Conservation (phyloP, 2,329 filamentous ascomycete species). For the Xylariaceae sp. region DNA sequence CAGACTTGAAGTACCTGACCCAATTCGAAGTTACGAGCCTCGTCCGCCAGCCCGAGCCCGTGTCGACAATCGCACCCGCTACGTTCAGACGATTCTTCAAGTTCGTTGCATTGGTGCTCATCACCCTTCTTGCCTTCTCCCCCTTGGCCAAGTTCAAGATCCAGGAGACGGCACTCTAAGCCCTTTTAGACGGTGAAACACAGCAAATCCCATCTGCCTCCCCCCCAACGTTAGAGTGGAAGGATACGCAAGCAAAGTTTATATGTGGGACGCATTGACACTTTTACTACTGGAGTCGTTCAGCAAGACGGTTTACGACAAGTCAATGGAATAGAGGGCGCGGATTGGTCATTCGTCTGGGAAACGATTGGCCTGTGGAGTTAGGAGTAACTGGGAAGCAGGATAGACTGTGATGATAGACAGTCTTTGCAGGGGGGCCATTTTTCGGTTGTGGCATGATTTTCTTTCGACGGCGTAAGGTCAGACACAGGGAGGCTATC, state of each 20-base stretch:
- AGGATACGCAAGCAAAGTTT: neutral
- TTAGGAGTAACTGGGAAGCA: neutral
- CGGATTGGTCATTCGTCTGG: neutral
- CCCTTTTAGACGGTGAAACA: neutral
- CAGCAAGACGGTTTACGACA: constrained; percentile 1
- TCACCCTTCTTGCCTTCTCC: constrained; percentile 10
- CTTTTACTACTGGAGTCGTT: neutral
- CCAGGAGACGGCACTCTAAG: neutral
- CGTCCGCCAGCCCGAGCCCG: constrained; percentile 2
- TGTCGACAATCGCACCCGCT: neutral
- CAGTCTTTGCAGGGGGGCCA: neutral
- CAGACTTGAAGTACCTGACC: constrained; percentile 54
- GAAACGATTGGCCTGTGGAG: neutral
- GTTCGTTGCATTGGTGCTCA: constrained; percentile 17
- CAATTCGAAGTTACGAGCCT: constrained; percentile 42
- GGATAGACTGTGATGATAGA: constrained; percentile 10
- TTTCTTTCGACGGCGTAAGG: constrained; percentile 25
- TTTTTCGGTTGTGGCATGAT: constrained; percentile 6
- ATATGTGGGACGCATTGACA: neutral
- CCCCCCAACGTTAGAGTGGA: neutral
- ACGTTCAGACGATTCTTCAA: constrained; percentile 15
- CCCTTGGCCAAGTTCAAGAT: constrained; percentile 10
- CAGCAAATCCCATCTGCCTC: neutral
- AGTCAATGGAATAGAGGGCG: constrained; percentile 1
- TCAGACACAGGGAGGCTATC: constrained; percentile 40